Evolutionary conservation across 768 basidiomycete genomes (phyloP), one percentile per base, ranked within the genome.

Genomic region (Sporobolomyces roseus): DNA sequence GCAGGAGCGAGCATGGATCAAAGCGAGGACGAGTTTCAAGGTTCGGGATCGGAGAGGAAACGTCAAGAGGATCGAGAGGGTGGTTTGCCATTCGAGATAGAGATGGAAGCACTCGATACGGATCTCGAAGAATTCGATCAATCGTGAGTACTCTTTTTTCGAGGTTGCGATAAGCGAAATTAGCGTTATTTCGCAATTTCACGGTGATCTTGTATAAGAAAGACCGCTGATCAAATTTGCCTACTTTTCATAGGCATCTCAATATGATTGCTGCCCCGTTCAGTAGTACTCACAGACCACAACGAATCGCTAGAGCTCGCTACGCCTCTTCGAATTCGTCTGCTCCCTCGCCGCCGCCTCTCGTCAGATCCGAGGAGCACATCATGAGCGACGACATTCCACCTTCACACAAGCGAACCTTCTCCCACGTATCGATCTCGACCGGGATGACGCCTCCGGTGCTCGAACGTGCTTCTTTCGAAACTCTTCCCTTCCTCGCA

Each of bases 371-470:
- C n/a, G n/a, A n/a, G n/a, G n/a, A n/a, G n/a, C 14, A 8, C 14
- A 25, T 21, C 56, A 9, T 13, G 12, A 25, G 23, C n/a, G 33
- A 53, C 19, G n/a, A 53, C 21, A 12, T n/a, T 21, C 30, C 33
- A 8, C 43, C 52, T 5, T 46, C 62, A 23, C 43, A 43, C 41
- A 63, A 63, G 23, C 63, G 63, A 4, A 48, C n/a, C 1, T 55
- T 46, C 32, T 53, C 52, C 3, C 7, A 55, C 25, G 63, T 63
- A 29, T 55, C 63, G 21, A 14, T 53, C 43, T 45, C 63, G 53
- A 63, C 43, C 0, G 61, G 50, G 2, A 5, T 4, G 16, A 62
- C 38, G 10, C 50, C 49, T 6, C 33, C 60, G 2, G 30, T 1
- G 3, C 29, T 32, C 45, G 30, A 45, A 19, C 6, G 19, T 36